Evolutionary conservation across 2,329 filamentous ascomycete genomes (phyloP).

Genomic region (Scytalidium lignicola): DNA sequence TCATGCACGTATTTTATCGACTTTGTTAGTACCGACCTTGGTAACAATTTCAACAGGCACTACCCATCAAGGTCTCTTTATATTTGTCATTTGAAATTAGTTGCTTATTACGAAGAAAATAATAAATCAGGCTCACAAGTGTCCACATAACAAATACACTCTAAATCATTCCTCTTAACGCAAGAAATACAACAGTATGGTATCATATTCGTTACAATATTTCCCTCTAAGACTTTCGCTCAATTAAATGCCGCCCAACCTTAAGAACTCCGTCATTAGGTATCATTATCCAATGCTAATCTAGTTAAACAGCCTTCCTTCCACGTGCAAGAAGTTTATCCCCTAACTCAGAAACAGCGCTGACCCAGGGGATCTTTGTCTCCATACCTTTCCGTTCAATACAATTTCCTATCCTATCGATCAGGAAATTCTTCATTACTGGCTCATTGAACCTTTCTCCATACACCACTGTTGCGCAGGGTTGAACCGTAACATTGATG

Average conservation of each 20-base stretch:
- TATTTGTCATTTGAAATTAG: too few species aligned
- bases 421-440: conserved; percentile 70
- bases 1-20: too few species aligned
- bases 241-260: background rate
- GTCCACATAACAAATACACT: too few species aligned
- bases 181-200: too few species aligned
- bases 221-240: too few species aligned
- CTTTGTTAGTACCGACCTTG: too few species aligned
- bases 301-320: conserved; percentile 33
- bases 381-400: conserved; percentile 28
- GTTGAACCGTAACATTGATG: conserved; percentile 48
- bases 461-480: conserved; percentile 62
- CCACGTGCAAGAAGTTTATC: conserved; percentile 51
- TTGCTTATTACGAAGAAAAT: too few species aligned
- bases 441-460: conserved; percentile 71
- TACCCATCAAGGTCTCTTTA: too few species aligned
- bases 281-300: background rate
- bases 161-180: too few species aligned
- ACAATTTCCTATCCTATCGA: conserved; percentile 41
- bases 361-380: conserved; percentile 45
- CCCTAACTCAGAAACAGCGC: conserved; percentile 50
- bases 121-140: too few species aligned
- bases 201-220: too few species aligned
- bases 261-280: background rate
- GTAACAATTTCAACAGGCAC: too few species aligned